Evolutionary conservation across 805 yeast genomes (phyloP).

Genomic region (Wickerhamomyces bisporus): DNA sequence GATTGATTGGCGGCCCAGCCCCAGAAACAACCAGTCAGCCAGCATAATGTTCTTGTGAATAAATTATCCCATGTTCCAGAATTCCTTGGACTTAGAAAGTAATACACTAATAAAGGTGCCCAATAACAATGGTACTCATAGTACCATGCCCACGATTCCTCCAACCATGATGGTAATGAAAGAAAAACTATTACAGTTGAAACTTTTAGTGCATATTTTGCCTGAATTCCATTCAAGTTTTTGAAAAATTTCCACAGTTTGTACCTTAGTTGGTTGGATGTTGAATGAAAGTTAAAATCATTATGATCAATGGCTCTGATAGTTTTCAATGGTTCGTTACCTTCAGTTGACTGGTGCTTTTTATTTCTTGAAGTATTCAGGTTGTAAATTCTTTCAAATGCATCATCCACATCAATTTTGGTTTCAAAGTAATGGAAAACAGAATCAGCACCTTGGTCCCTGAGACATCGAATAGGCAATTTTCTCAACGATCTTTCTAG

Average conservation of each 20-base stretch:
- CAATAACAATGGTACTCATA: conserved; percentile 38
- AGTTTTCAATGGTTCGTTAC: conserved; percentile 4
- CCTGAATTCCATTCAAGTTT: conserved; percentile 30
- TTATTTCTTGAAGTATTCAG: conserved; percentile 37
- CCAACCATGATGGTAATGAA: conserved; percentile 40
- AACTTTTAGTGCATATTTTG: conserved; percentile 40
- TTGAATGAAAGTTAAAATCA: conserved; percentile 37
- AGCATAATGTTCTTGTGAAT: conserved; percentile 28
- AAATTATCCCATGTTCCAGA: conserved; percentile 32
- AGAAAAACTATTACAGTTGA: conserved; percentile 32
- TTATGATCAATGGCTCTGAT: conserved; percentile 36
- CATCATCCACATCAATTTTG: conserved; percentile 39
- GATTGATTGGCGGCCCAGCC: conserved; percentile 43
- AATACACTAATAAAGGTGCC: conserved; percentile 32
- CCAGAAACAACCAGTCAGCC: conserved; percentile 40
- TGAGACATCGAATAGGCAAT: conserved; percentile 36
- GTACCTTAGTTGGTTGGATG: conserved; percentile 30
- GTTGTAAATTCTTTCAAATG: conserved; percentile 39
- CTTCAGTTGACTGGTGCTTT: conserved; percentile 4
- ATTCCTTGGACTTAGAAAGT: conserved; percentile 37
- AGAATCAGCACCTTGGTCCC: conserved; percentile 44
- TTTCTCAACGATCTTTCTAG: conserved; percentile 34
- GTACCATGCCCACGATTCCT: conserved; percentile 37
- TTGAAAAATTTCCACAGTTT: conserved; percentile 34
- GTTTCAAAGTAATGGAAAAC: conserved; percentile 38